Conservation (phyloP, 768 basidiomycete genomes). For the Mycena metata region DNA sequence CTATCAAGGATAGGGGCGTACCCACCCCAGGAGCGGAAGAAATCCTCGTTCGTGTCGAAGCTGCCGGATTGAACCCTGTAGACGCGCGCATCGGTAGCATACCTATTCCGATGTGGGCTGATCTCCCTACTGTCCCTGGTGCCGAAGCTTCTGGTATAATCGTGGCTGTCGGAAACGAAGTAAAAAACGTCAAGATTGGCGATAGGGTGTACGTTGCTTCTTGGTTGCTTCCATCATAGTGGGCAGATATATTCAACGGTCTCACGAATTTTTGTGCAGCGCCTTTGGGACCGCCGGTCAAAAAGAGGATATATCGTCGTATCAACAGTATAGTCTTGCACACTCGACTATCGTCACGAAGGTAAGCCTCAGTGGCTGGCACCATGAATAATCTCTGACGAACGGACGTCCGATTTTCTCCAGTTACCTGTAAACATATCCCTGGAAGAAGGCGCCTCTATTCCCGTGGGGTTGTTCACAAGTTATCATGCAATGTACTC, state of each 20-base stretch:
- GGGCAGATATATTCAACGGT: background rate
- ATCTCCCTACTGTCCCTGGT: conserved; percentile 59
- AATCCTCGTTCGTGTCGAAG: conserved; percentile 60
- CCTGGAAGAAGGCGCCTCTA: conserved; percentile 20
- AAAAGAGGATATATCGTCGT: conserved; percentile 15
- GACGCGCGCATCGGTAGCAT: conserved; percentile 16
- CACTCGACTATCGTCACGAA: conserved; percentile 17
- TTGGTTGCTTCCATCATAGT: conserved; percentile 6
- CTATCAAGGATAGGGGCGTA: conserved; percentile 41
- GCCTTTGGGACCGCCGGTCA: conserved; percentile 27
- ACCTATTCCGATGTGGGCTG: conserved; percentile 16
- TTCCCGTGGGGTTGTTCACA: conserved; percentile 25
- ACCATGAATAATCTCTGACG: background rate
- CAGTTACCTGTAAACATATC: conserved; percentile 23
- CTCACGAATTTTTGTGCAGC: conserved; percentile 8
- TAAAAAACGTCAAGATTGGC: conserved; percentile 62
- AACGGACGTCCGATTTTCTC: background rate
- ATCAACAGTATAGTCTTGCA: conserved; percentile 26
- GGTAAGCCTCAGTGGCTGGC: background rate
- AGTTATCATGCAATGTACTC: conserved; percentile 62
- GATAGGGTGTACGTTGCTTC: conserved; percentile 67
- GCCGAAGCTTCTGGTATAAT: conserved; percentile 67
- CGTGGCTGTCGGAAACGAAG: conserved; percentile 64
- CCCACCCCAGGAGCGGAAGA: conserved; percentile 62
- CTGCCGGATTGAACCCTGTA: conserved; percentile 65